phyloP scores from a whole-genome alignment of 1,139 yeast genomes.

The Meyerozyma athensensis region DNA sequence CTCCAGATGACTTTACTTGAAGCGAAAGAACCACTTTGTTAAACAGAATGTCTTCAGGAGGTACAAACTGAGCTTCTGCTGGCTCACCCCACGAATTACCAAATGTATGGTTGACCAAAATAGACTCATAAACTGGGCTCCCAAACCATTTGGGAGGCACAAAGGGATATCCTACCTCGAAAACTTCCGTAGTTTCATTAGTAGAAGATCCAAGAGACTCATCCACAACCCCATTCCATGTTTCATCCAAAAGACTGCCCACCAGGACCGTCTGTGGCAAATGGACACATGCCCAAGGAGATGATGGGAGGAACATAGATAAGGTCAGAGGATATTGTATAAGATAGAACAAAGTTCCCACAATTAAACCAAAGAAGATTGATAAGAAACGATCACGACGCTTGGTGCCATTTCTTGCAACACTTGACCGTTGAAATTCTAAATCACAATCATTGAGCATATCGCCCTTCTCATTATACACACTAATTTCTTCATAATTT shows the following conservation, averaged over 20 bases:
- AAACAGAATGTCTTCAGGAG: conserved; percentile 38
- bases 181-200: conserved; percentile 12
- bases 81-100: conserved; percentile 61
- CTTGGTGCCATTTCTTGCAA: not conserved
- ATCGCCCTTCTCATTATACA: not conserved
- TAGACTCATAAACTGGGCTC: conserved; percentile 36
- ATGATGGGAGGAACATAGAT: not conserved
- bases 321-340: conserved; percentile 1
- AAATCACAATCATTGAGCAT: not conserved
- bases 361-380: not conserved
- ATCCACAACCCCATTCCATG: not conserved
- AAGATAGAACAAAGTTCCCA: conserved; percentile 1
- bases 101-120: conserved; percentile 43
- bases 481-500: not conserved
- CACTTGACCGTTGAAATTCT: not conserved
- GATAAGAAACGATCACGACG: not conserved
- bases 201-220: not conserved
- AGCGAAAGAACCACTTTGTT: conserved; percentile 59
- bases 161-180: conserved; percentile 28
- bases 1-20: conserved; percentile 56
- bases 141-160: conserved; percentile 27
- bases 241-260: conserved; percentile 1
- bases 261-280: not conserved
- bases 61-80: conserved; percentile 31
- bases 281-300: not conserved